Evolutionary conservation across 73 alveolate species (phyloP), one percentile per base, ranked within the genome.

Genomic region (Durusdinium trenchii): DNA sequence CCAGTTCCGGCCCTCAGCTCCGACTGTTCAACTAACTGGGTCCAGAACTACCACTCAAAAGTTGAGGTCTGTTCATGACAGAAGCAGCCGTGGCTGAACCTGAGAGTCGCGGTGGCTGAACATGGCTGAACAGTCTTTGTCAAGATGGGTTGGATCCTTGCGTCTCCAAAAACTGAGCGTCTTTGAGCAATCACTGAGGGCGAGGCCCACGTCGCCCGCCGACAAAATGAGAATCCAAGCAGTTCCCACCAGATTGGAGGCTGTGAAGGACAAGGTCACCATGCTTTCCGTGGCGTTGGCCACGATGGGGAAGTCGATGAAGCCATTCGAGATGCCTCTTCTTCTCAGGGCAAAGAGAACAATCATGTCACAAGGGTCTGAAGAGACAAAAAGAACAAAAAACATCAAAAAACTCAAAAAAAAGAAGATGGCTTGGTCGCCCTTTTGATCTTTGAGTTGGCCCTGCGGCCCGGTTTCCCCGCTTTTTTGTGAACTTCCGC

Each of bases 41-140:
- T 4, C 26, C 18, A 14, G 87, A 18, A 43, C 3, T 30, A 12
- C 38, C n/a, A 20, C 2, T 36, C 40, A 14, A 6, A 16, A 0
- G 30, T 69, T 47, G 87, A 48, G 86, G 75, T 43, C 83, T 32
- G 61, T 35, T n/a, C 97, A 90, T 90, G 23, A 90, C 86, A 0
- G 87, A 47, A 42, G 76, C 35, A 40, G 97, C 97, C 6, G 97
- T 90, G 76, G 97, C 97, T 1, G 97, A 32, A 43, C 97, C 97
- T 90, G 45, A 52, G 76, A 23, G 20, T 18, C 79, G 28, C 12
- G 23, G 62, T 6, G 40, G 40, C 57, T 0, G 7, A 43, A 78
- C 64, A 9, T 54, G 64, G 20, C 0, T 42, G 60, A 7, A n/a
- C 87, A 42, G 32, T 18, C n/a, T 12, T 23, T 40, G 38, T 64